These are phyloP conservation scores for Hanseniaspora taiwanica DNA, from an alignment of 805 yeast genomes.

Conservation along the genomic window DNA sequence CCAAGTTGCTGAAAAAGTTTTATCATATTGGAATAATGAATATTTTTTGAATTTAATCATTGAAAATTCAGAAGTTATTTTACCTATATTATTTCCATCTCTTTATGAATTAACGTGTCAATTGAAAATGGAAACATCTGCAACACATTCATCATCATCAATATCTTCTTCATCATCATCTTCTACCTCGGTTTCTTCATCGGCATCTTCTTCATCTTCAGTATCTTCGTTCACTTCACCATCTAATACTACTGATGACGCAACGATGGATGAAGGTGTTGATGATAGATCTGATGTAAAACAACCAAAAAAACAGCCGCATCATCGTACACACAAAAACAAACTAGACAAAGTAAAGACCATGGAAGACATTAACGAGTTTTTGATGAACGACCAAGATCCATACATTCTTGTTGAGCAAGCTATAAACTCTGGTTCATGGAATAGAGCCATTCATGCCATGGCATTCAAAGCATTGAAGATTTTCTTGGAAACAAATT, in stretches of 20 bases:
- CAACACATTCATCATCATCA: background rate
- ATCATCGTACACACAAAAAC: too few relatives aligned
- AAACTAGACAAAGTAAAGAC: conserved; percentile 1
- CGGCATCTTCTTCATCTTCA: too few relatives aligned
- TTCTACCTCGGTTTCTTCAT: too few relatives aligned
- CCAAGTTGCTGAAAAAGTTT: conserved; percentile 92
- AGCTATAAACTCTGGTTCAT: conserved; percentile 43
- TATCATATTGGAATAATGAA: conserved; percentile 90
- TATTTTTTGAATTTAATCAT: conserved; percentile 81
- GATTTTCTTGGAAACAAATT: conserved; percentile 85
- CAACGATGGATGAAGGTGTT: too few relatives aligned
- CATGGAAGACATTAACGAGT: conserved; percentile 5
- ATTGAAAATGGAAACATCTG: conserved; percentile 22
- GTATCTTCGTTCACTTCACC: too few relatives aligned
- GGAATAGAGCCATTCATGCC: conserved; percentile 90
- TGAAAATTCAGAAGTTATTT: conserved; percentile 81
- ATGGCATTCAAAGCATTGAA: conserved; percentile 85
- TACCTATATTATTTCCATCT: conserved; percentile 85
- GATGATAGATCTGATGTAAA: too few relatives aligned
- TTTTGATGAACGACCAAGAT: conserved; percentile 11
- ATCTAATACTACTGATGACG: too few relatives aligned
- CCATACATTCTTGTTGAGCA: conserved; percentile 26
- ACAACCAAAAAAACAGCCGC: too few relatives aligned
- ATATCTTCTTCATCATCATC: background rate
- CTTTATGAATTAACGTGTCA: conserved; percentile 68